Evolutionary conservation across 148 eudicot genomes (phyloP), one percentile per base, ranked within the genome.

Genomic region (Rhododendron ovatum): DNA sequence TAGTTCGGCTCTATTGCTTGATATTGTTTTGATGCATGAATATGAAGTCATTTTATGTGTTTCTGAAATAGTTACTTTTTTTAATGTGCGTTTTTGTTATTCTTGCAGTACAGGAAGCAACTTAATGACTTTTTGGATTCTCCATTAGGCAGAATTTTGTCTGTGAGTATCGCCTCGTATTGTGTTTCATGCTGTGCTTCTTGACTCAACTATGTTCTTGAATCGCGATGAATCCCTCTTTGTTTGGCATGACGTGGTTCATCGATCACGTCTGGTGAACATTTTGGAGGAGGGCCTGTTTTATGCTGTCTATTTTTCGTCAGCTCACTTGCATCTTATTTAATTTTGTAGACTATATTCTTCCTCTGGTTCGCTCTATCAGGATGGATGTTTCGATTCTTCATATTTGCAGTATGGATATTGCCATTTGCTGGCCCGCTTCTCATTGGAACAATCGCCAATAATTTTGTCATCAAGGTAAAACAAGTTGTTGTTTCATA

Each of bases 381-480:
- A 77, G 98, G 99, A 85, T 98, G 99, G 98, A 88, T 98, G 57
- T 94, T 98, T 86, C 95, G 98, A 50, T 71, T 93, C 82, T 84
- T 95, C 87, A 90, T 98, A 91, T 82, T 95, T 71, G 92, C 98
- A 53, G 91, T 92, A 78, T 98, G 95, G 95, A 90, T 98, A 59
- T 87, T 98, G 74, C 99, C 99, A 65, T 89, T 98, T 91, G 98
- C 98, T 85, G 98, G 94, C 22, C 98, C 98, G 87, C 93, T 98
- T 86, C 90, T 94, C 71, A 86, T 95, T 71, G 91, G 94, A 55
- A 91, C 93, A 82, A 85, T 94, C 73, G 98, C 98, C 57, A 95
- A 95, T 82, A 95, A 90, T 86, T 88, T 98, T 43, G 91, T 95
- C 79, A 92, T 98, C 43, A 93, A 95, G 99, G 99, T 98, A 95